These are phyloP conservation scores for Phlegmacium glaucopus DNA, from an alignment of 768 basidiomycete species.

Conservation along the genomic window DNA sequence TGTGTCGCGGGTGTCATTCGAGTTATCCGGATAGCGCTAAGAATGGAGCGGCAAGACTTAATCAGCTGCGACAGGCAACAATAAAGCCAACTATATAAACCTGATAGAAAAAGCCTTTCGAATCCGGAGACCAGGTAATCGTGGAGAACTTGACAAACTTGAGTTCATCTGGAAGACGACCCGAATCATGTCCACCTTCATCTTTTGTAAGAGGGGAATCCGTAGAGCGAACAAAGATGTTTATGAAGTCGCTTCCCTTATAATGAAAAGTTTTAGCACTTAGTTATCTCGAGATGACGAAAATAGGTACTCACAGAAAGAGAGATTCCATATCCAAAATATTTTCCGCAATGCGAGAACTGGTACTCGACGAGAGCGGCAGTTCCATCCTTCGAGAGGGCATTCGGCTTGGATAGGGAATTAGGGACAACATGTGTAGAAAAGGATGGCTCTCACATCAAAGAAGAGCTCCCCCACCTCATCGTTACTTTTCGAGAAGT, in stretches of 20 bases:
- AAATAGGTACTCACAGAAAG: slow-evolving; percentile 49
- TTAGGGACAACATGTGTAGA: slow-evolving; percentile 3
- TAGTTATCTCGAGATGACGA: slow-evolving; percentile 3
- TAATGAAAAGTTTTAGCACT: slow-evolving; percentile 4
- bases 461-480: slow-evolving; percentile 69
- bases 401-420: slow-evolving; percentile 51
- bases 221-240: slow-evolving; percentile 65
- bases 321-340: slow-evolving; percentile 76
- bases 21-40: slow-evolving; percentile 57
- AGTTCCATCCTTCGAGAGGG: slow-evolving; percentile 70
- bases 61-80: not conserved
- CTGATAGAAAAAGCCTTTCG: slow-evolving; percentile 85
- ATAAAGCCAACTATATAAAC: slow-evolving; percentile 15
- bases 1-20: slow-evolving; percentile 44
- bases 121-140: slow-evolving; percentile 74
- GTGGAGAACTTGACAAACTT: slow-evolving; percentile 75
- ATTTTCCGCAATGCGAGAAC: slow-evolving; percentile 67
- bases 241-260: slow-evolving; percentile 74
- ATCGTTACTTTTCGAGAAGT: slow-evolving; percentile 41
- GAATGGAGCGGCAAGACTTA: slow-evolving; percentile 5
- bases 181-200: slow-evolving; percentile 41
- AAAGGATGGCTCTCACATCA: slow-evolving; percentile 44
- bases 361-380: slow-evolving; percentile 54
- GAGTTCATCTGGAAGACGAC: slow-evolving; percentile 61
- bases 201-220: slow-evolving; percentile 50